A percentile compares a stretch with the other conserved stretches of the same genome.
phyloP scores from a whole-genome alignment of 495 filamentous ascomycete genomes.

The Aspergillus baeticus region DNA sequence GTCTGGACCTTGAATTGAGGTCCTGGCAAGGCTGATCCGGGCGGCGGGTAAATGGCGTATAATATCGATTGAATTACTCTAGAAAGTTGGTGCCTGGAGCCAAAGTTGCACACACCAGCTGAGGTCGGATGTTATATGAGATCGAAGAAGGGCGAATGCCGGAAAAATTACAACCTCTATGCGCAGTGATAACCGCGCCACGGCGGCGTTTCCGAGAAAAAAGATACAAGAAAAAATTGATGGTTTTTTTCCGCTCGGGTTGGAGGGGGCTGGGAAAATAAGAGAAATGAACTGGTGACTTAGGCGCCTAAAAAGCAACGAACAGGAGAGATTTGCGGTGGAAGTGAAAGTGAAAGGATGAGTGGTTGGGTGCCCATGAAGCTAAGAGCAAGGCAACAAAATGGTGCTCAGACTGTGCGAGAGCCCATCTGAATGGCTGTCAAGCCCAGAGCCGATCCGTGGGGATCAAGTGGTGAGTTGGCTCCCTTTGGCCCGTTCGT shows the following conservation, averaged over 20 bases:
- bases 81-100: constrained; percentile 18
- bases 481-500: constrained; percentile 24
- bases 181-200: constrained; percentile 18
- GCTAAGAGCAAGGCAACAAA: constrained; percentile 24
- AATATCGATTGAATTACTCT: not conserved
- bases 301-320: constrained; percentile 25
- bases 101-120: constrained; percentile 11
- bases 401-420: constrained; percentile 18
- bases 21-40: not conserved
- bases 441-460: constrained; percentile 21
- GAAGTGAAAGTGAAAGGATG: not conserved
- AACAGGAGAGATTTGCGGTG: constrained; percentile 18
- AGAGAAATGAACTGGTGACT: constrained; percentile 7
- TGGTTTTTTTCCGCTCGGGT: not conserved
- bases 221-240: constrained; percentile 4
- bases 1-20: constrained; percentile 14
- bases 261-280: constrained; percentile 16
- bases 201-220: constrained; percentile 8
- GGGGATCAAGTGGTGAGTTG: constrained; percentile 23
- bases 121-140: constrained; percentile 7
- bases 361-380: constrained; percentile 35
- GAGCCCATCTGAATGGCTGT: constrained; percentile 18
- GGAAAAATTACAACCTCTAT: constrained; percentile 9
- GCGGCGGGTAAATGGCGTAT: not conserved
- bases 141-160: constrained; percentile 3